A percentile compares a stretch with the other conserved stretches of the same genome.
Evolutionary conservation across 306 rosid genomes (phyloP).

Genomic region (Ormosia semicastrata): DNA sequence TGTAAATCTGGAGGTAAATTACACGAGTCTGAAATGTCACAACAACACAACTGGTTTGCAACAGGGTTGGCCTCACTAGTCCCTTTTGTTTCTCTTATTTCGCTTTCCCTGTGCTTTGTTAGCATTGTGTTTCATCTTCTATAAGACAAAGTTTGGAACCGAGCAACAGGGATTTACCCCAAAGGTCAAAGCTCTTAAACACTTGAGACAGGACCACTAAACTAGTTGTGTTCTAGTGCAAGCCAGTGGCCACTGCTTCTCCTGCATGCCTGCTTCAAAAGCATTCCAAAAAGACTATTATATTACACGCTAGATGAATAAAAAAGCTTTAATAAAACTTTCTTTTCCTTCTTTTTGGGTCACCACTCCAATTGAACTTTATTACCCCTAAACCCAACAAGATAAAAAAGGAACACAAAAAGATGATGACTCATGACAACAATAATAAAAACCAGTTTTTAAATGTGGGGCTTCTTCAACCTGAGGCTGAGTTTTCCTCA

Average conservation of each 20-base stretch:
- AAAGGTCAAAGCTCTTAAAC: not conserved
- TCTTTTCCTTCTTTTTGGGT: not conserved
- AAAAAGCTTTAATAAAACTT: conserved; percentile 4
- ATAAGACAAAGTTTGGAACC: conserved; percentile 18
- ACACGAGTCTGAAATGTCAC: conserved; percentile 18
- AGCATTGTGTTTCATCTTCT: conserved; percentile 4
- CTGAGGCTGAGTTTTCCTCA: not conserved
- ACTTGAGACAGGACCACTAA: conserved; percentile 29
- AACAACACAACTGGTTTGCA: conserved; percentile 19
- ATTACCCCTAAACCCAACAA: conserved; percentile 12
- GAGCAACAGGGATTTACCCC: not conserved
- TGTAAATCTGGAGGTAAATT: not conserved
- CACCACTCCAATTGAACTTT: not conserved
- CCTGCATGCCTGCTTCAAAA: conserved; percentile 17
- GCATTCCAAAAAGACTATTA: not conserved
- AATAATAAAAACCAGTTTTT: conserved; percentile 20
- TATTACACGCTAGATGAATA: not conserved
- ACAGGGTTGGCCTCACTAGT: conserved; percentile 12
- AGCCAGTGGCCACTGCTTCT: not conserved
- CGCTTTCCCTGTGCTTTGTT: conserved; percentile 24
- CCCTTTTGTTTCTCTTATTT: conserved; percentile 21
- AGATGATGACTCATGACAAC: conserved; percentile 15
- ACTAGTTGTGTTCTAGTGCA: conserved; percentile 12
- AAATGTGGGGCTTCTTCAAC: not conserved
- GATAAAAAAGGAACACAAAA: conserved; percentile 17